Conservation (phyloP, 768 basidiomycete species). For the Mycena alexandri region DNA sequence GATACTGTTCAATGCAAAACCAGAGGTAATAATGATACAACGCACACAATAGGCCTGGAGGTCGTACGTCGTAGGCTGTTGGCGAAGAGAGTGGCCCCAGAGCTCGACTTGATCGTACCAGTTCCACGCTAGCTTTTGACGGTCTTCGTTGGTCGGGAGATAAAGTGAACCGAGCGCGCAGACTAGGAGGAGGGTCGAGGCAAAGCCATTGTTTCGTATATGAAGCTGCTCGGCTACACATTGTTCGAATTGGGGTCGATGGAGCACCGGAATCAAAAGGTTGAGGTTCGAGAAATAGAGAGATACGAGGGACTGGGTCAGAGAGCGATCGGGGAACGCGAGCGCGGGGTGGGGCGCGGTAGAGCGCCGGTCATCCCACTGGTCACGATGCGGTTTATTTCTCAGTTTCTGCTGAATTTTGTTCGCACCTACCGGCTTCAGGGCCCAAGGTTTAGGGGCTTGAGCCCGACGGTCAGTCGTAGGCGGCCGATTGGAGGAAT, state of each 20-base stretch:
- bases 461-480: neutral
- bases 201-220: slow-evolving; percentile 53
- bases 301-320: slow-evolving; percentile 57
- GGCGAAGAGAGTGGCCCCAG: slow-evolving; percentile 7
- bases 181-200: slow-evolving; percentile 59
- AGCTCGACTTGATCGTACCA: slow-evolving; percentile 18
- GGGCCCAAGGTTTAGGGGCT: neutral
- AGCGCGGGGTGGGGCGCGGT: neutral
- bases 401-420: too few relatives aligned
- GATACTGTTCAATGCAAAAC: neutral
- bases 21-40: neutral
- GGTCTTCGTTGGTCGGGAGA: neutral
- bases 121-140: slow-evolving; percentile 7
- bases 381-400: too few relatives aligned
- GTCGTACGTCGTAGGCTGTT: slow-evolving; percentile 9
- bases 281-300: slow-evolving; percentile 63
- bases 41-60: slow-evolving; percentile 26
- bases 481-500: neutral
- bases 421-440: neutral
- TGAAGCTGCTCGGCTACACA: slow-evolving; percentile 53
- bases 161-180: slow-evolving; percentile 61
- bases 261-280: slow-evolving; percentile 59
- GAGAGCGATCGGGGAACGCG: slow-evolving; percentile 1
- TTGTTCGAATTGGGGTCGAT: slow-evolving; percentile 61
- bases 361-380: too few relatives aligned